phyloP scores from a whole-genome alignment of 108 stramenopile genomes.

The Conticribra guillardii region DNA sequence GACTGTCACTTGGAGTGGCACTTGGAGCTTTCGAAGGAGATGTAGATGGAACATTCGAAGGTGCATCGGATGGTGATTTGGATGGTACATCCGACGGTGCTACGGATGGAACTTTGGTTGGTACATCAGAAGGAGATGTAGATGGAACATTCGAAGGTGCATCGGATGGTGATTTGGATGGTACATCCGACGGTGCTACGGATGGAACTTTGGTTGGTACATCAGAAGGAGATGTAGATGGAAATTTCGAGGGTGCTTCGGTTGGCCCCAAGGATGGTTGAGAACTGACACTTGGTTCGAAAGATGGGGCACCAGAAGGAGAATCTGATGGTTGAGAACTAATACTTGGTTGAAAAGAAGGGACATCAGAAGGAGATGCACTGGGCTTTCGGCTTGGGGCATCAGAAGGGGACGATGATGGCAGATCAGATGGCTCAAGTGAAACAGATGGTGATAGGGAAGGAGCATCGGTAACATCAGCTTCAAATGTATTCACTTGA shows the following conservation, averaged over 20 bases:
- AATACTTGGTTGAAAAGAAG: not conserved
- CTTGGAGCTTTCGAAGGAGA: not conserved
- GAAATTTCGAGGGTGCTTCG: slow-evolving; percentile 1
- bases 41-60: not conserved
- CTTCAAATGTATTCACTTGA: not conserved
- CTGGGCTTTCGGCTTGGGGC: not conserved
- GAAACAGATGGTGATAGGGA: not conserved
- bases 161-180: not conserved
- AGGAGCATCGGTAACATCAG: not conserved
- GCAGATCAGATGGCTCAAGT: not conserved
- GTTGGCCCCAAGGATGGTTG: not conserved
- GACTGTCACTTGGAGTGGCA: not conserved
- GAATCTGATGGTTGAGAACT: slow-evolving; percentile 8
- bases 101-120: not conserved
- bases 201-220: too few species aligned
- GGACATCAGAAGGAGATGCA: not conserved
- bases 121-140: slow-evolving; percentile 3
- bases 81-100: not conserved
- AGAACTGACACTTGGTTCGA: not conserved
- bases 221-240: not conserved
- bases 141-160: not conserved
- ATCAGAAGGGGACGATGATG: not conserved
- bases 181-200: not conserved
- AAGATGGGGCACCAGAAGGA: not conserved
- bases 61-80: not conserved